Evolutionary conservation across 1,284 basidiomycete species (phyloP), one percentile per base, ranked within the genome.

Genomic region (Cutaneotrichosporon sp.): DNA sequence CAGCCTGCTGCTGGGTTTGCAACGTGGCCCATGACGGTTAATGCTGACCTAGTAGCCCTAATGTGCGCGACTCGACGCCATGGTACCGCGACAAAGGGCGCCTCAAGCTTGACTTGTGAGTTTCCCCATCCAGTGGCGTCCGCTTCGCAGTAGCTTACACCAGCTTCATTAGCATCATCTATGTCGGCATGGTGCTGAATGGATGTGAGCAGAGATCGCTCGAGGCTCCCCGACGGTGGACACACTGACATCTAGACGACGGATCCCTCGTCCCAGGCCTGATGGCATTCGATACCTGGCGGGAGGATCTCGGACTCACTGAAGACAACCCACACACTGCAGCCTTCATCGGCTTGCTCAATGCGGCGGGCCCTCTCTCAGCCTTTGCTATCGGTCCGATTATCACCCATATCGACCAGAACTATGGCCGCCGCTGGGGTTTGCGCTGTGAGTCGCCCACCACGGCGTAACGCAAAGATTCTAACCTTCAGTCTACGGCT

Each of bases 71-170:
- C 45, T 51, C 60, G 43, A 54, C 64, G 14, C 67, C 65, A 47
- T 71, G 75, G 72, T 59, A 69, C 52, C 49, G 71, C 38, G 74
- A 76, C 63, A 65, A 61, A 52, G 75, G 75, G 6, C 60, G 62
- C 8, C 52, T 75, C 49, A 72, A 75, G 69, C 72, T 76, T 62
- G 74, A 76, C 67, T 76, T 74, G 72, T 75, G 43, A 59, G 70
- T 61, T 10, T 33, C 31, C 8, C 4, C 7, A 20, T 38, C 8
- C 11, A 1, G 3, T 2, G 4, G n/a, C n/a, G n/a, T n/a, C n/a
- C n/a, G n/a, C n/a, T n/a, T 38, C 25, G 3, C 9, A 14, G 22
- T 16, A 1, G 19, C 46, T 59, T 32, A 55, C 39, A 5, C 32
- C 46, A 75, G 72, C 59, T 76, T 75, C 54, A 39, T 75, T 59